Conservation (phyloP, 371 early-diverging fungal species). For the Mucor racemosus region DNA sequence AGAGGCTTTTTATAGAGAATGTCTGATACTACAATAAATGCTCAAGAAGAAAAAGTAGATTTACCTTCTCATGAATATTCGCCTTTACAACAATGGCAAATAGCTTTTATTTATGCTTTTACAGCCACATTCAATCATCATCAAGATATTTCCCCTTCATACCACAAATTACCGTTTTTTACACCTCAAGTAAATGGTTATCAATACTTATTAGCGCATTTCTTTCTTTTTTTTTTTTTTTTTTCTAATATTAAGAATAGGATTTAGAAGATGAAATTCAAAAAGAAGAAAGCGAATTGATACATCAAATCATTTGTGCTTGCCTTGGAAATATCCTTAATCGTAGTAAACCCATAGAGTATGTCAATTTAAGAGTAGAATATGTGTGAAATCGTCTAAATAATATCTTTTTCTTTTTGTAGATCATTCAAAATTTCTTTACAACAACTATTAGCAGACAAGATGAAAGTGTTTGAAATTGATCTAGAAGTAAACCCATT, state of each 20-base stretch:
- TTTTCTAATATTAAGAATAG: constrained; percentile 20
- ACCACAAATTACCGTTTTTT: constrained; percentile 30
- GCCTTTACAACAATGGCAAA: constrained; percentile 37
- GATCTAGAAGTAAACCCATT: constrained; percentile 43
- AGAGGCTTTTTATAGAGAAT: neutral
- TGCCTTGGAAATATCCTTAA: constrained; percentile 46
- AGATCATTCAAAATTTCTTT: constrained; percentile 31
- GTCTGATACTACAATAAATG: neutral
- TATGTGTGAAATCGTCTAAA: no score
- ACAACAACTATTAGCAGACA: constrained; percentile 34
- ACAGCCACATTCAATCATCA: constrained; percentile 28
- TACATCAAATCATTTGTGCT: constrained; percentile 38
- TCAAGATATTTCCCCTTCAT: constrained; percentile 16
- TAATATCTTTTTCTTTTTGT: neutral
- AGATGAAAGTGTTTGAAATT: constrained; percentile 37
- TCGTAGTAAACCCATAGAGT: constrained; percentile 47
- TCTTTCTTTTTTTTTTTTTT: constrained; percentile 23
- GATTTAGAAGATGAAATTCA: constrained; percentile 36
- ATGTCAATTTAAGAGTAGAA: constrained; percentile 2
- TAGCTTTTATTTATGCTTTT: constrained; percentile 51
- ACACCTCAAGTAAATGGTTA: constrained; percentile 36
- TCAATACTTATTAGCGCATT: neutral
- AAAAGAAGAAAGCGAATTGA: constrained; percentile 26
- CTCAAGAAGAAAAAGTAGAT: neutral
- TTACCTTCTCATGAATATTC: constrained; percentile 9